Percentiles rank a stretch among this genome's conserved stretches.
phyloP scores from a whole-genome alignment of 2,329 filamentous ascomycete genomes.

The Ophiostoma ips region DNA sequence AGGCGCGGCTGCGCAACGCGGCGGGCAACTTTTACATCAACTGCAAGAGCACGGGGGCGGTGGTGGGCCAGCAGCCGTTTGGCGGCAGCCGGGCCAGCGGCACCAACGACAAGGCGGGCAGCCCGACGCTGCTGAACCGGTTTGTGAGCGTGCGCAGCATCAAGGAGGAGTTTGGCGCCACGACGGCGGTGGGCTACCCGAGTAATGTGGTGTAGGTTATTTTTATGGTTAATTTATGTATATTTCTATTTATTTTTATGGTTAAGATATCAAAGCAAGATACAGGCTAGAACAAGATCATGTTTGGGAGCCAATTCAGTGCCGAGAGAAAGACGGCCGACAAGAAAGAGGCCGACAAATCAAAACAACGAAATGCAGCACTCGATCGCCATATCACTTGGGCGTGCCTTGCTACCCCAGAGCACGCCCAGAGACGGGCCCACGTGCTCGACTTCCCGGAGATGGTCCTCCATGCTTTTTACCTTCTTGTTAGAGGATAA shows the following conservation, averaged over 20 bases:
- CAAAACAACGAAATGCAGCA: conserved; percentile 4
- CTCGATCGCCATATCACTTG: background rate
- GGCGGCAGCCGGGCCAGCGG: conserved; percentile 38
- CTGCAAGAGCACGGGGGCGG: conserved; percentile 41
- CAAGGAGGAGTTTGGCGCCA: conserved; percentile 59
- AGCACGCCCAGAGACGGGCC: background rate
- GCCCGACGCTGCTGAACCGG: conserved; percentile 32
- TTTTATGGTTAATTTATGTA: no score
- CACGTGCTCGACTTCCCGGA: conserved; percentile 5
- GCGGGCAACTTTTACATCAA: conserved; percentile 46
- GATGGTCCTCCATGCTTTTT: no score
- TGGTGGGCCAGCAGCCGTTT: conserved; percentile 43
- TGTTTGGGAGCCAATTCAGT: no score
- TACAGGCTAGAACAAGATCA: no score
- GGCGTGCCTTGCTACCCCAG: background rate
- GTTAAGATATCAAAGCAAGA: conserved; percentile 2
- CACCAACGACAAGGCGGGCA: conserved; percentile 44
- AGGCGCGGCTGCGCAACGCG: conserved; percentile 36
- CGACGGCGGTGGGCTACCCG: conserved; percentile 50
- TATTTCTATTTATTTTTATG: background rate
- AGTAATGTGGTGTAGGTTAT: conserved; percentile 48
- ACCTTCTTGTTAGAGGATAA: background rate
- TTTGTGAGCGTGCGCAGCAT: conserved; percentile 38
- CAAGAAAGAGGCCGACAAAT: conserved; percentile 2
- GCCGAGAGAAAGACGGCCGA: background rate